Base-by-base conservation (phyloP, 495 filamentous ascomycete species). In the Delitschia confertaspora region DNA sequence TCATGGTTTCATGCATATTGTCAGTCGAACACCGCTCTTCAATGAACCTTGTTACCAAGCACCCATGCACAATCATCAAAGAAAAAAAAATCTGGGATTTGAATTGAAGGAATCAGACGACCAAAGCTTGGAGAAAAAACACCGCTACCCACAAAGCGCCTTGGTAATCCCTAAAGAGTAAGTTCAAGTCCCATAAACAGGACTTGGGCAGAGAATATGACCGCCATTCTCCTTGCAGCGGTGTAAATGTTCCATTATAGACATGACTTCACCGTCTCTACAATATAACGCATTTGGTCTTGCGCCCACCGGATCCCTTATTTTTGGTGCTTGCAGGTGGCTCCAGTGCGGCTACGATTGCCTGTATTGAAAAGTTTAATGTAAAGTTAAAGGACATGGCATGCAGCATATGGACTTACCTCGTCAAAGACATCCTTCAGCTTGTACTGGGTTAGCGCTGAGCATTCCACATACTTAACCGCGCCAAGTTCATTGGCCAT, bases 341-440 rank as follows among this genome's bases (percentile, higher is more conserved):
- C 34, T 67, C 64, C 14, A 67, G 51, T 9, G 64, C 64, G 4
- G 64, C 64, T 27, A 67, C 64, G 42, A 67, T 67, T 1, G 64
- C 64, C 61, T 65, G n/a, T n/a, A n/a, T n/a, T n/a, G n/a, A n/a
- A n/a, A n/a, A n/a, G n/a, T n/a, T n/a, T n/a, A 22, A 2, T 14
- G 10, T 8, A 22, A 1, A 19, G 31, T 56, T 56, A 56, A 33
- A 13, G 8, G 8, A 24, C 7, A 13, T 2, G 31, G 23, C 18
- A 21, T 6, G 11, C 16, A 10, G 11, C 7, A 2, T 7, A 13
- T 5, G n/a, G 10, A 32, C 75, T 34, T 74, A 95, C 89, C 85
- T 98, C 91, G 55, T 98, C 91, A 65, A 98, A 98, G 20, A 98
- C 91, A 62, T 98, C 93, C 73, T 98, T 98, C 40, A 98, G 70